A percentile compares a stretch with the other conserved stretches of the same genome.
Evolutionary conservation across 2,329 filamentous ascomycete species (phyloP).

Genomic region (Ophiostoma sp.): DNA sequence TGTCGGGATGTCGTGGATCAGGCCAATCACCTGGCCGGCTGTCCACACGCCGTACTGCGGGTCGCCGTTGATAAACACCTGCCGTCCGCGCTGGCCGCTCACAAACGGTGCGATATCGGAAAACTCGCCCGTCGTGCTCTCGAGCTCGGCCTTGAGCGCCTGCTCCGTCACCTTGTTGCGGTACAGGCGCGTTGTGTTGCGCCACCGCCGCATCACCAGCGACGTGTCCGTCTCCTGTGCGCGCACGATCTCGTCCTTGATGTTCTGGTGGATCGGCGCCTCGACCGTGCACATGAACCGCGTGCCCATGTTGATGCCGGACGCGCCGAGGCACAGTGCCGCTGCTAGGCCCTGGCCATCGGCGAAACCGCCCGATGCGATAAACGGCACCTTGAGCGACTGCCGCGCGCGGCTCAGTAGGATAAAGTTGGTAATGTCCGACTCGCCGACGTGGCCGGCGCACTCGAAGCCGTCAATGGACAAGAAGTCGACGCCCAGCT

Average conservation of each 20-base stretch:
- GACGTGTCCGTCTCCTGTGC: slow-evolving; percentile 88
- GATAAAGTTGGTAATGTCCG: slow-evolving; percentile 84
- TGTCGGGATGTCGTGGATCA: slow-evolving; percentile 78
- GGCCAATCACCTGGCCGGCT: slow-evolving; percentile 86
- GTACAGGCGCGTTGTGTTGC: slow-evolving; percentile 83
- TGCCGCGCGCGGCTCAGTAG: slow-evolving; percentile 81
- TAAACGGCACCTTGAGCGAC: slow-evolving; percentile 79
- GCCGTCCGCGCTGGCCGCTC: slow-evolving; percentile 80
- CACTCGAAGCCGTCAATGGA: slow-evolving; percentile 98
- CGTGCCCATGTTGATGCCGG: slow-evolving; percentile 97
- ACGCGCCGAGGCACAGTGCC: slow-evolving; percentile 80
- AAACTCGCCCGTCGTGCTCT: slow-evolving; percentile 81
- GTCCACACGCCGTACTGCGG: slow-evolving; percentile 93
- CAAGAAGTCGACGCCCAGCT: slow-evolving; percentile 92
- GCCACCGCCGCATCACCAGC: slow-evolving; percentile 83
- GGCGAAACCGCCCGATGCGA: slow-evolving; percentile 91
- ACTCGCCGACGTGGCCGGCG: slow-evolving; percentile 81
- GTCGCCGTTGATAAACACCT: slow-evolving; percentile 91
- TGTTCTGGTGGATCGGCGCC: slow-evolving; percentile 83
- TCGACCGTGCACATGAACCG: slow-evolving; percentile 96
- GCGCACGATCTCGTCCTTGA: slow-evolving; percentile 87
- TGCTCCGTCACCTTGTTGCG: slow-evolving; percentile 81
- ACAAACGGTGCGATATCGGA: slow-evolving; percentile 80
- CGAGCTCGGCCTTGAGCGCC: slow-evolving; percentile 75
- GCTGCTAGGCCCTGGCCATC: slow-evolving; percentile 91